Conservation (phyloP, 177 flowering plant genomes). For the Vitis hybrid region DNA sequence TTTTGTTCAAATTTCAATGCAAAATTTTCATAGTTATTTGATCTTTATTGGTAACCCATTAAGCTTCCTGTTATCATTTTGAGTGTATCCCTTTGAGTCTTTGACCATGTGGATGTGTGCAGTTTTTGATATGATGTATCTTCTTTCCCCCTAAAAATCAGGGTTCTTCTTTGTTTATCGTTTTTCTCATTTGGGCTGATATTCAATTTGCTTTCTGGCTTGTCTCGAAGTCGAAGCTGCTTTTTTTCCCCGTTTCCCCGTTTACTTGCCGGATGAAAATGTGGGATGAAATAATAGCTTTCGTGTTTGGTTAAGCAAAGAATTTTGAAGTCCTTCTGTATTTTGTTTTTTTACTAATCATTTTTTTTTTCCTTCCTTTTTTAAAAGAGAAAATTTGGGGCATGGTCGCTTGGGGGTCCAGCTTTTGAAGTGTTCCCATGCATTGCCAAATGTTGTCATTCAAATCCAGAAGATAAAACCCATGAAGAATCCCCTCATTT, state of each 20-base stretch:
- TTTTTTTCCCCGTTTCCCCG: constrained; percentile 48
- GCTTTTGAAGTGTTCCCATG: constrained; percentile 14
- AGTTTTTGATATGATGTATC: not conserved
- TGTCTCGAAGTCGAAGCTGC: constrained; percentile 37
- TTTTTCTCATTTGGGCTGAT: constrained; percentile 14
- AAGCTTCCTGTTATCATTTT: not conserved
- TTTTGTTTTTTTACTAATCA: not conserved
- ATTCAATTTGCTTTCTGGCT: constrained; percentile 29
- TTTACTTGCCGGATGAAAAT: constrained; percentile 40
- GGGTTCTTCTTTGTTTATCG: not conserved
- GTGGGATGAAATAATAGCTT: constrained; percentile 19
- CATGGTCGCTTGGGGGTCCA: not conserved
- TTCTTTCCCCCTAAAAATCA: not conserved
- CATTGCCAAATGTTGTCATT: constrained; percentile 8
- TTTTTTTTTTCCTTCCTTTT: not conserved
- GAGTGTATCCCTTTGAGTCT: not conserved
- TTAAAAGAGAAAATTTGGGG: constrained; percentile 4
- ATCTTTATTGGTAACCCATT: not conserved
- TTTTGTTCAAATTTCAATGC: constrained; percentile 21
- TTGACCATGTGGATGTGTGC: constrained; percentile 15
- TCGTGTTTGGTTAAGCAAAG: constrained; percentile 33
- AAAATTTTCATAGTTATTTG: constrained; percentile 11
- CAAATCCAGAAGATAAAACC: not conserved
- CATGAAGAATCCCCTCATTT: constrained; percentile 1
- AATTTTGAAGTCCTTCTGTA: constrained; percentile 2